These are phyloP conservation scores for Calonectria hawksworthii DNA, from an alignment of 2,329 filamentous ascomycete species.

Conservation along the genomic window DNA sequence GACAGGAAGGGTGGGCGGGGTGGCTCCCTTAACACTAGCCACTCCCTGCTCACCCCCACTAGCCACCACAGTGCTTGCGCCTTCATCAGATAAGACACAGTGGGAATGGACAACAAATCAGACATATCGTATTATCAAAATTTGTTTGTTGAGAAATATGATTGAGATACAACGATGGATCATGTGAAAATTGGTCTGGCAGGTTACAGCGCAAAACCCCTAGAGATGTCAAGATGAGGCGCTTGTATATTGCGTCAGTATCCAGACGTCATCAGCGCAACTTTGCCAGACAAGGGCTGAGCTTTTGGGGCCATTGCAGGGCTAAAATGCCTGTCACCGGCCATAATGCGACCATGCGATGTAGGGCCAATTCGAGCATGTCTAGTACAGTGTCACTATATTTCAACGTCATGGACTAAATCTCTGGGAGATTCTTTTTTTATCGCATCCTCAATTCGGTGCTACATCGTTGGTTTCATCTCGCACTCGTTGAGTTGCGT, in stretches of 20 bases:
- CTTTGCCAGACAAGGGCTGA: not conserved
- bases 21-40: constrained; percentile 23
- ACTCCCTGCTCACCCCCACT: constrained; percentile 8
- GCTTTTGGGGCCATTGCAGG: not conserved
- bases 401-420: not conserved
- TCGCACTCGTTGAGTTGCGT: not conserved
- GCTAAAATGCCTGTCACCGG: not conserved
- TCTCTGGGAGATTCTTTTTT: not conserved
- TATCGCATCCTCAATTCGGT: not conserved
- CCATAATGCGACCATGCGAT: not conserved
- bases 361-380: not conserved
- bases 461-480: not conserved
- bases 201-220: not conserved
- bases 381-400: not conserved
- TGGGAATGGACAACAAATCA: not conserved
- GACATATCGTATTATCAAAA: not conserved
- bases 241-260: not conserved
- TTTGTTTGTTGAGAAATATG: not conserved
- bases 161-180: not conserved
- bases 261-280: not conserved
- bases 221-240: not conserved
- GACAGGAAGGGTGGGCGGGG: constrained; percentile 22
- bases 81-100: not conserved
- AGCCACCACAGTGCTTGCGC: constrained; percentile 16
- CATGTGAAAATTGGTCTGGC: not conserved